Percentiles rank a stretch among this genome's conserved stretches.
These are phyloP conservation scores for Annulohypoxylon nitens DNA, from an alignment of 495 filamentous ascomycete genomes.

Conservation along the genomic window DNA sequence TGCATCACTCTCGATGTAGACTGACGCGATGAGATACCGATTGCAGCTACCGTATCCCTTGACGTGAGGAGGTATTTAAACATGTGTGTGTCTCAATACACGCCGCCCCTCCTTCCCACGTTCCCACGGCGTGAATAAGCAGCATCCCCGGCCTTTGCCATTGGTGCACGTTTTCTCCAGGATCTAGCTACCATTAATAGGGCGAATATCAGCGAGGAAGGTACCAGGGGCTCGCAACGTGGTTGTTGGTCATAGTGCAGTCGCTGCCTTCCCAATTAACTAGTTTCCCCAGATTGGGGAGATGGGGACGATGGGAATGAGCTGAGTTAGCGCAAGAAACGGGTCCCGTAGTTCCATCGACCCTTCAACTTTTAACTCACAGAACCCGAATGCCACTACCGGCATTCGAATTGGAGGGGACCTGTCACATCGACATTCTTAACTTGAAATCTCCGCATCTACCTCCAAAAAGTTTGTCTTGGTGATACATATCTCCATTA, in stretches of 20 bases:
- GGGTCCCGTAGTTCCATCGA: not conserved
- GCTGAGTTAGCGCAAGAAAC: not conserved
- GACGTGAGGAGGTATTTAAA: not conserved
- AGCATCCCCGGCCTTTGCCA: not conserved
- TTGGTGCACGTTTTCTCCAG: slow-evolving; percentile 3
- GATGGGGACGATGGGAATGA: not conserved
- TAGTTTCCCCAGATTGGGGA: not conserved
- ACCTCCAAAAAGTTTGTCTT: not conserved
- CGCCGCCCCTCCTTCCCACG: not conserved
- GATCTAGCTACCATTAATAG: not conserved
- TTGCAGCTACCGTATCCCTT: slow-evolving; percentile 3
- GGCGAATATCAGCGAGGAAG: not conserved
- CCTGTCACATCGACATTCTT: not conserved
- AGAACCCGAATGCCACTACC: slow-evolving; percentile 8
- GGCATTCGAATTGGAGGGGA: slow-evolving; percentile 12
- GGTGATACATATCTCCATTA: not conserved
- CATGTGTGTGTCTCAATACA: not conserved
- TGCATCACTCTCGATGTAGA: not conserved
- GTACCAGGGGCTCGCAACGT: not conserved
- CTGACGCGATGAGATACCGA: not conserved
- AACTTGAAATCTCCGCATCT: slow-evolving; percentile 15
- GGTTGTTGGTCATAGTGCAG: not conserved
- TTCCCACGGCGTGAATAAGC: not conserved
- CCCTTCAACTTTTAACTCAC: not conserved
- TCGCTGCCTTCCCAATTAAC: not conserved